Evolutionary conservation across 139 green algal species (phyloP).

Genomic region (Picocystis salinarum): DNA sequence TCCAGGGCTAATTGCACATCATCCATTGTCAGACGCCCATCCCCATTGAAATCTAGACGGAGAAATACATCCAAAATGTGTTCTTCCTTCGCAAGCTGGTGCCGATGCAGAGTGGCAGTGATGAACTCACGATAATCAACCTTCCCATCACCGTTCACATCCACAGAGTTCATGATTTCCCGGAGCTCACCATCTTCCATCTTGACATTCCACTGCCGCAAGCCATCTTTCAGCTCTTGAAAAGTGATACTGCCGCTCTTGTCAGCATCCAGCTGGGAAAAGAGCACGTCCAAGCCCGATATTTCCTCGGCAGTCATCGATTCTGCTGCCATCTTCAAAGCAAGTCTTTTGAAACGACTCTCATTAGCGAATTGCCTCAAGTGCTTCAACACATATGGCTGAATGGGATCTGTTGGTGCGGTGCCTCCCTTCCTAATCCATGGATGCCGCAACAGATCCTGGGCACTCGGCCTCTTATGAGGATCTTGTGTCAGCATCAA

Average conservation of each 20-base stretch:
- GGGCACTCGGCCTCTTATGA: constrained; percentile 49
- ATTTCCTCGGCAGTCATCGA: constrained; percentile 30
- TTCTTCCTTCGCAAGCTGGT: constrained; percentile 57
- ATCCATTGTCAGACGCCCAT: no score
- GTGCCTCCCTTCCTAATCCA: constrained; percentile 74
- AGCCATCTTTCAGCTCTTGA: constrained; percentile 26
- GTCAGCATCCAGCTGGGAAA: constrained; percentile 34
- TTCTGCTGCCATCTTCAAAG: constrained; percentile 54
- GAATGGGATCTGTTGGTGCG: no score
- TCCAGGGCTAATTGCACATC: no score
- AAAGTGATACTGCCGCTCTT: constrained; percentile 30
- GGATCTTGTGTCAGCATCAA: constrained; percentile 63
- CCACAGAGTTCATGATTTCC: constrained; percentile 51
- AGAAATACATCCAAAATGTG: constrained; percentile 52
- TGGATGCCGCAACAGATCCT: constrained; percentile 34
- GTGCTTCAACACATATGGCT: constrained; percentile 61
- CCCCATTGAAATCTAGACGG: background rate
- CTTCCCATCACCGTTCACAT: constrained; percentile 54
- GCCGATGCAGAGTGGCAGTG: constrained; percentile 54
- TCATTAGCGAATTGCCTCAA: constrained; percentile 79
- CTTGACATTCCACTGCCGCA: constrained; percentile 13
- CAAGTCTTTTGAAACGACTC: constrained; percentile 94
- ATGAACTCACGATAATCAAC: constrained; percentile 40
- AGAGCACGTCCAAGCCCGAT: constrained; percentile 29
- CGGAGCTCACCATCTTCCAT: constrained; percentile 31